Evolutionary conservation across 306 rosid genomes (phyloP).

Genomic region (Castanea mollissima): DNA sequence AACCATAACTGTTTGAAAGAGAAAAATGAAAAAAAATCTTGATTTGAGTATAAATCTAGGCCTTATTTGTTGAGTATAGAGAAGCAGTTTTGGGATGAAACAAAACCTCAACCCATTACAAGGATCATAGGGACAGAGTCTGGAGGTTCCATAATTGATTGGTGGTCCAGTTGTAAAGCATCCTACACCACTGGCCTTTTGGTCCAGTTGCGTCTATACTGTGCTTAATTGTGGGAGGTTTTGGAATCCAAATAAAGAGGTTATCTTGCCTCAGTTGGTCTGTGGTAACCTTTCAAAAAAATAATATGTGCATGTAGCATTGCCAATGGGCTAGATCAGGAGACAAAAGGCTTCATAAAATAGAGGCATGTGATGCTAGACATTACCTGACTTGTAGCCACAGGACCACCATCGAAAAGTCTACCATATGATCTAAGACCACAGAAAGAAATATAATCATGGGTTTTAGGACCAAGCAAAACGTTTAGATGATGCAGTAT

Average conservation of each 20-base stretch:
- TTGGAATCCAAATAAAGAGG: background rate
- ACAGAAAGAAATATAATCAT: constrained; percentile 86
- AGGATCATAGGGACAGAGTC: background rate
- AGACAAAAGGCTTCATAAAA: background rate
- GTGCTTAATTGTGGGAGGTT: background rate
- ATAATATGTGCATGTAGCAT: background rate
- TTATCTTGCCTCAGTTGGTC: no score
- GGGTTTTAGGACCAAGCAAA: constrained; percentile 67
- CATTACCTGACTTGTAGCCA: constrained; percentile 93
- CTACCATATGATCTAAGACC: constrained; percentile 88
- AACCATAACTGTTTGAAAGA: background rate
- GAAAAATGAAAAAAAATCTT: background rate
- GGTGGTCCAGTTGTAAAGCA: background rate
- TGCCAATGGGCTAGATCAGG: background rate
- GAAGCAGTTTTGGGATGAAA: background rate
- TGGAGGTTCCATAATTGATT: background rate
- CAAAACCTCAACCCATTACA: background rate
- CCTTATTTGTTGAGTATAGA: background rate
- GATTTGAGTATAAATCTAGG: background rate
- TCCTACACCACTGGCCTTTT: background rate
- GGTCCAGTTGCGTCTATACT: background rate
- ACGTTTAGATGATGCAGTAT: constrained; percentile 70
- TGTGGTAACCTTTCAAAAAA: no score
- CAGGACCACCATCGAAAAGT: constrained; percentile 76
- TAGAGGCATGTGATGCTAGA: background rate